Evolutionary conservation across 2,329 filamentous ascomycete genomes (phyloP), one percentile per base, ranked within the genome.

Genomic region (Cryphonectria radicalis): DNA sequence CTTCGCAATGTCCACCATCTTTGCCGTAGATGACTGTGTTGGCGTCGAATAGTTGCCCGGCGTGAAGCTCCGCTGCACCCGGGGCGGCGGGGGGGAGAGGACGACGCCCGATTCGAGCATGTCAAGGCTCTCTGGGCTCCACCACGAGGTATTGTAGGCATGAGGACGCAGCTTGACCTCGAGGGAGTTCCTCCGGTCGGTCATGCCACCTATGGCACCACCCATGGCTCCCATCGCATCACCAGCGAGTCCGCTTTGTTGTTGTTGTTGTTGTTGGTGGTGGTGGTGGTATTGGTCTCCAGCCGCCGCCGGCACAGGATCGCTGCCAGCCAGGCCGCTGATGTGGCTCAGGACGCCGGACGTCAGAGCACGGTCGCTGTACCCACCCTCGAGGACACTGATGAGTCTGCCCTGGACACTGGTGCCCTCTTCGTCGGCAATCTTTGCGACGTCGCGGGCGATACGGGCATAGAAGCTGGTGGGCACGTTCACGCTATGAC

Each of bases 401-500:
- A 99, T 91, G 32, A 98, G 87, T 62, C 96, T 88, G 2, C 95
- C 95, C 37, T 97, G 92, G 1, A 93, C 93, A 40, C 88, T 87
- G 1, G 93, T 88, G 1, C 88, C 92, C 76, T 93, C 90, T 79
- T 98, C 94, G 57, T 93, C 88, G 0, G 97, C 92, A 72, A 99
- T 84, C 64, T 88, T 90, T 19, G 97, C 91, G 3, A 98, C 89
- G 77, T 99, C 96, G 62, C 91, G 88, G 0, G 95, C 95, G 74
- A 99, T 92, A 1, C 92, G 90, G 65, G 96, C 96, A 78, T 98
- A 99, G 79, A 99, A 99, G 68, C 95, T 93, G 0, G 95, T 99
- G 0, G 96, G 95, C 2, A 99, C 96, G 77, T 97, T 97, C 77
- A 97, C 95, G 71, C 93, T 92, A 81, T 99, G 96, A 63, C 96